These are phyloP conservation scores for Verticillium nubilum DNA, from an alignment of 2,329 filamentous ascomycete species.

Conservation along the genomic window DNA sequence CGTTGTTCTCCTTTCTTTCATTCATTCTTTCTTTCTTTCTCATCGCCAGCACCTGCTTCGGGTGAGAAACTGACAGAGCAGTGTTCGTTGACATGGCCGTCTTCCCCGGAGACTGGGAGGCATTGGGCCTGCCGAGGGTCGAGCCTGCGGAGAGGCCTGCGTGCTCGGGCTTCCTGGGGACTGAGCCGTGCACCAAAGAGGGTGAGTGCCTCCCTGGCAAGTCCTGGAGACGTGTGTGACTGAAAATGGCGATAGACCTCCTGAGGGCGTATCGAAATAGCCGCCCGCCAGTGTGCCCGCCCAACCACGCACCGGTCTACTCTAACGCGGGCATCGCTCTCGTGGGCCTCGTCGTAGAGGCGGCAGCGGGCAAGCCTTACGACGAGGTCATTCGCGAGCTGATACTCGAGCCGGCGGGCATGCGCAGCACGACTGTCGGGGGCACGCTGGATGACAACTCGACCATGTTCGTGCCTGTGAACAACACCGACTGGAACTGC, in stretches of 20 bases:
- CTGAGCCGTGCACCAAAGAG: conserved; percentile 21
- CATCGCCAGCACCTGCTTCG: no score
- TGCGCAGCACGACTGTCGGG: conserved; percentile 31
- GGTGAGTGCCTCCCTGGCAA: conserved; percentile 7
- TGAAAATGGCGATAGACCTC: conserved; percentile 12
- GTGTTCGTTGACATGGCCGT: conserved; percentile 26
- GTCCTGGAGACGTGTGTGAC: no score
- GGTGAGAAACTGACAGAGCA: conserved; percentile 13
- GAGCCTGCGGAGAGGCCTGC: conserved; percentile 19
- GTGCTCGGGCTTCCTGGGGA: conserved; percentile 28
- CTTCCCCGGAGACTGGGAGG: conserved; percentile 20
- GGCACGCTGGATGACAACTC: conserved; percentile 20
- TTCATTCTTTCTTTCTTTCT: no score
- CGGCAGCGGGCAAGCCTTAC: conserved; percentile 32
- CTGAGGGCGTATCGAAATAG: conserved; percentile 20
- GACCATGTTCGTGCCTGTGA: conserved; percentile 28
- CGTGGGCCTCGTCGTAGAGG: conserved; percentile 39
- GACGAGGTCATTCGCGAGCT: conserved; percentile 29
- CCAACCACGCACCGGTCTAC: conserved; percentile 40
- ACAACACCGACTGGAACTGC: conserved; percentile 26
- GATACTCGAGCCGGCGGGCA: conserved; percentile 35
- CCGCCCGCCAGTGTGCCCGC: conserved; percentile 30
- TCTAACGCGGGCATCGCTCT: conserved; percentile 41
- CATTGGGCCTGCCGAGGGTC: conserved; percentile 25
- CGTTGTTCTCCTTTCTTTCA: no score